Conservation (phyloP, 192 early-diverging fungal species). For the Podila epigama region DNA sequence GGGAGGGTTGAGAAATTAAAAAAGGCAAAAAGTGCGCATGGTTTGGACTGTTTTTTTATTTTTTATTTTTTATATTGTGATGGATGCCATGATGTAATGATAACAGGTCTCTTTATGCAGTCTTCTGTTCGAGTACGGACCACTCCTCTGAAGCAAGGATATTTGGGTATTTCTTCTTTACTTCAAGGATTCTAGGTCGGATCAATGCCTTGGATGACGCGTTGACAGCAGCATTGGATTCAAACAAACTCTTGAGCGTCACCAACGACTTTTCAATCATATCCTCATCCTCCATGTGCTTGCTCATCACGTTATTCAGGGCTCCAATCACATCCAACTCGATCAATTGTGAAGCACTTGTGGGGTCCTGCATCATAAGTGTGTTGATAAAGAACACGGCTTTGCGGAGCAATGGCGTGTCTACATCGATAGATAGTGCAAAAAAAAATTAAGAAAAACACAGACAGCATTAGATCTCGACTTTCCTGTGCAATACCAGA, state of each 20-base stretch:
- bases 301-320: constrained; percentile 50
- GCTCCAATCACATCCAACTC: constrained; percentile 56
- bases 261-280: constrained; percentile 57
- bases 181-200: constrained; percentile 22
- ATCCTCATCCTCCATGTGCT: constrained; percentile 56
- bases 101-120: constrained; percentile 19
- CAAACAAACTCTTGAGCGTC: constrained; percentile 24
- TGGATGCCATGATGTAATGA: too few species aligned
- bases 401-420: constrained; percentile 56
- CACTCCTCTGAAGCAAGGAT: constrained; percentile 33
- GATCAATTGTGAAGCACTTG: constrained; percentile 50
- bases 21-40: too few species aligned
- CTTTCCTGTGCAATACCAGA: too few species aligned
- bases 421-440: too few species aligned
- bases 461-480: too few species aligned
- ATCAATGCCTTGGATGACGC: constrained; percentile 13
- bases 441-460: too few species aligned
- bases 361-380: constrained; percentile 65
- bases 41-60: constrained; percentile 2
- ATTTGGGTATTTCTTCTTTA: constrained; percentile 25
- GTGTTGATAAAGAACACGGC: constrained; percentile 69
- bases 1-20: too few species aligned
- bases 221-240: constrained; percentile 8
- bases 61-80: too few species aligned
- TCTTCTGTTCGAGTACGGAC: constrained; percentile 28